Base-by-base conservation (phyloP, 495 filamentous ascomycete species). In the Xylaria flabelliformis region DNA sequence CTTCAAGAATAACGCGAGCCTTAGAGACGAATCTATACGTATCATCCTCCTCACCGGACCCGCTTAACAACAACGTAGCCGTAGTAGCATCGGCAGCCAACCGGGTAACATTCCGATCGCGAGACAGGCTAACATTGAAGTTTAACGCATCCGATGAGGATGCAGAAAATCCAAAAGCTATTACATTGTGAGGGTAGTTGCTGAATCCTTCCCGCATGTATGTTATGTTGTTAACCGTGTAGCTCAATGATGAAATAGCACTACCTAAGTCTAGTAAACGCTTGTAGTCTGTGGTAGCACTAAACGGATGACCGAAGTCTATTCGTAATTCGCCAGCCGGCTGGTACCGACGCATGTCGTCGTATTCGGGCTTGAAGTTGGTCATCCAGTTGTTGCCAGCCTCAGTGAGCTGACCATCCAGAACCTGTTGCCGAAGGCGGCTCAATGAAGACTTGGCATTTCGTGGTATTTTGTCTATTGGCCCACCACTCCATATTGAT, bases 401-500 rank as follows among this genome's bases (percentile, higher is more conserved):
- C 50, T 82, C 77, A 4, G 61, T 50, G 62, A 86, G 81, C 21
- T 83, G 73, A 6, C 81, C 83, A 1, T 77, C 68, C 8, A 81
- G 80, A 32, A 88, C 81, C 34, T 84, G 78, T 26, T 78, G 74
- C 69, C 84, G 77, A 10, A 87, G 72, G 12, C 56, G 76, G 29
- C 78, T 79, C 12, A 83, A 80, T 19, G 80, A 70, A 1, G 85
- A 81, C 42, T 80, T 75, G 17, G 71, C 74, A 10, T 83, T 84
- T 26, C 79, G 82, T 21, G 84, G 82, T 67, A 67, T 67, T 15
- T 53, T 67, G 29, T 86, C 75, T 69, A 84, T 80, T 19, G 80
- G 80, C 13, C 80, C 82, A 58, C 86, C 85, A 74, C 82, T 85
- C 85, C 84, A 87, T 15, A 87, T 78, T 10, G 84, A 84, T 63